Conservation (phyloP, 768 basidiomycete genomes). For the Collybia mongolica region DNA sequence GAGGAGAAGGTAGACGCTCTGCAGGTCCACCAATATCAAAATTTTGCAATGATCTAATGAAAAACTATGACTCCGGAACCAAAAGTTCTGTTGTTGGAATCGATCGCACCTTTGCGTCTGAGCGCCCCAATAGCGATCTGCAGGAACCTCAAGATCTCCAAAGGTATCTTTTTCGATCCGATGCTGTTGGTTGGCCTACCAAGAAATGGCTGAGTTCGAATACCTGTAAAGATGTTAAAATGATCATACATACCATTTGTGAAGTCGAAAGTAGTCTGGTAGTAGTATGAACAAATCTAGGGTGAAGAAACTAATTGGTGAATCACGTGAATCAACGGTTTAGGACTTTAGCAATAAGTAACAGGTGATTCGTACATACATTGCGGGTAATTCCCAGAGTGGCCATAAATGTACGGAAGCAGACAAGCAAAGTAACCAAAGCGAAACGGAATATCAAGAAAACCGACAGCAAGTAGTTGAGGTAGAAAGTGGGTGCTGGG, state of each 20-base stretch:
- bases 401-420: conserved; percentile 3
- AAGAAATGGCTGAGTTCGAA: neutral
- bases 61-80: neutral
- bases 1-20: conserved; percentile 90
- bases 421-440: neutral
- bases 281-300: conserved; percentile 13
- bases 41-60: conserved; percentile 78
- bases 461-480: too few relatives aligned
- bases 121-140: conserved; percentile 90
- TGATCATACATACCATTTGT: conserved; percentile 24
- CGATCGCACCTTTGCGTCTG: conserved; percentile 85
- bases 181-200: conserved; percentile 48
- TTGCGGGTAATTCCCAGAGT: conserved; percentile 13
- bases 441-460: too few relatives aligned
- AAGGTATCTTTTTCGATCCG: conserved; percentile 93
- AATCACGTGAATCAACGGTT: conserved; percentile 29
- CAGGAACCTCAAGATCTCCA: conserved; percentile 83
- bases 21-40: conserved; percentile 97
- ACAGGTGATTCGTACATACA: conserved; percentile 16
- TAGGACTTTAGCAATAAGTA: neutral
- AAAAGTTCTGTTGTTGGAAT: neutral
- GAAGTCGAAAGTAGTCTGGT: conserved; percentile 33
- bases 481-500: too few relatives aligned
- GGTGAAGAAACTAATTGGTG: conserved; percentile 23
- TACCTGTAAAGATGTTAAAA: neutral